Conservation (phyloP, 176 grass and related monocot genomes). For the Hordeum marinum region DNA sequence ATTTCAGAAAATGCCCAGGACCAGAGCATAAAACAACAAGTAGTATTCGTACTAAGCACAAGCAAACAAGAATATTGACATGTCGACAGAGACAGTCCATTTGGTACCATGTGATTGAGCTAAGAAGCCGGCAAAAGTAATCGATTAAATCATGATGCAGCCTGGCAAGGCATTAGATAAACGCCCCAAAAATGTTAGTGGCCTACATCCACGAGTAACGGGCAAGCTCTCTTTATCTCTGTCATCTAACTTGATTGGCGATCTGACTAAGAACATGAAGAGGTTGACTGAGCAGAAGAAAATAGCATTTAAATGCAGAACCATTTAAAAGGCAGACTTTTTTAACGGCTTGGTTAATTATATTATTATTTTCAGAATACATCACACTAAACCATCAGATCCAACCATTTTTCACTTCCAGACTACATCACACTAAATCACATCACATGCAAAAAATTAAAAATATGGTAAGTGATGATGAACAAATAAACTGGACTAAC, state of each 20-base stretch:
- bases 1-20: not conserved
- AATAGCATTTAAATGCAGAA: not conserved
- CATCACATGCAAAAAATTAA: not conserved
- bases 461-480: not conserved
- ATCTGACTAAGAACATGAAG: not conserved
- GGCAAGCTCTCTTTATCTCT: not conserved
- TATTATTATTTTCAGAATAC: too few species aligned
- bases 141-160: not conserved
- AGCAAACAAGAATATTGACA: not conserved
- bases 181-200: not conserved
- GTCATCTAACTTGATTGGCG: not conserved
- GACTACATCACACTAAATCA: not conserved
- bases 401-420: not conserved
- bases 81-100: not conserved
- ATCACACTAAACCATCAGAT: too few species aligned
- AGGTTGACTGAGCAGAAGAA: not conserved
- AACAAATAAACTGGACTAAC: not conserved
- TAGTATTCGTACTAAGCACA: not conserved
- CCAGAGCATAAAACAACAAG: not conserved
- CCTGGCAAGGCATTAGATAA: slow-evolving; percentile 15
- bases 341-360: not conserved
- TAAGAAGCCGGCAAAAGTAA: slow-evolving; percentile 22
- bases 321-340: not conserved
- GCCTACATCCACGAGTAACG: not conserved
- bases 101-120: slow-evolving; percentile 12